phyloP scores from a whole-genome alignment of 2,329 filamentous ascomycete genomes.

The Grosmannia penicillata region DNA sequence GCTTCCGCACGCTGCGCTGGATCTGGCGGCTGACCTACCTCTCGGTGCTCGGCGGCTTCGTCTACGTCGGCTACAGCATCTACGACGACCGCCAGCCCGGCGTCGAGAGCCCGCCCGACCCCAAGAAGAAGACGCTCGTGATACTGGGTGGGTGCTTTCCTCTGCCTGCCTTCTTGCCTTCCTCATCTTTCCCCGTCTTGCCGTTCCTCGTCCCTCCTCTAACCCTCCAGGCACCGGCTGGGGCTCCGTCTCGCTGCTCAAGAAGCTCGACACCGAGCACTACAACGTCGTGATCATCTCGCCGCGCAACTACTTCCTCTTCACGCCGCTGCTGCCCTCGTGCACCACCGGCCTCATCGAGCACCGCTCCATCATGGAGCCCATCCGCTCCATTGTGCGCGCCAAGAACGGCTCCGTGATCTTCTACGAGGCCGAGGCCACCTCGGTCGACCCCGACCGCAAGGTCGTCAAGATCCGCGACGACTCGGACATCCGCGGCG shows the following conservation, averaged over 20 bases:
- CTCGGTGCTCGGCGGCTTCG: slow-evolving; percentile 52
- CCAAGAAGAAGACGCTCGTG: slow-evolving; percentile 90
- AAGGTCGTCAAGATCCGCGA: slow-evolving; percentile 83
- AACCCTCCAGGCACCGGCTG: slow-evolving; percentile 67
- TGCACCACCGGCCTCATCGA: slow-evolving; percentile 96
- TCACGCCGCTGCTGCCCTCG: slow-evolving; percentile 91
- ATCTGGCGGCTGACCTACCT: slow-evolving; percentile 73
- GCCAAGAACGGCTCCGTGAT: slow-evolving; percentile 88
- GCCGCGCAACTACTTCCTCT: slow-evolving; percentile 98
- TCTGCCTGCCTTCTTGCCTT: slow-evolving; percentile 5
- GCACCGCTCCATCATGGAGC: slow-evolving; percentile 99
- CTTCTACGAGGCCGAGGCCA: slow-evolving; percentile 96
- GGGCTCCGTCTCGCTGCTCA: slow-evolving; percentile 88
- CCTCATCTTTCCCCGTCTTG: neutral
- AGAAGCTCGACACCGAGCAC: slow-evolving; percentile 97
- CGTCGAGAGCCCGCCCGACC: slow-evolving; percentile 66
- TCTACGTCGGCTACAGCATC: slow-evolving; percentile 64
- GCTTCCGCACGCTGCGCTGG: slow-evolving; percentile 63
- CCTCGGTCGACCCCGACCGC: slow-evolving; percentile 84
- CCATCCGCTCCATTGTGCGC: slow-evolving; percentile 85
- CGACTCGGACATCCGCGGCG: slow-evolving; percentile 83
- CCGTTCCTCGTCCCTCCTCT: slow-evolving; percentile 8
- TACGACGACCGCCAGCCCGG: slow-evolving; percentile 69
- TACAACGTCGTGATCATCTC: slow-evolving; percentile 98
- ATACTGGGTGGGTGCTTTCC: slow-evolving; percentile 57